Percentiles rank a stretch among this genome's conserved stretches.
Evolutionary conservation across 2,329 filamentous ascomycete species (phyloP).

Genomic region (Ceratocystis albifundus): DNA sequence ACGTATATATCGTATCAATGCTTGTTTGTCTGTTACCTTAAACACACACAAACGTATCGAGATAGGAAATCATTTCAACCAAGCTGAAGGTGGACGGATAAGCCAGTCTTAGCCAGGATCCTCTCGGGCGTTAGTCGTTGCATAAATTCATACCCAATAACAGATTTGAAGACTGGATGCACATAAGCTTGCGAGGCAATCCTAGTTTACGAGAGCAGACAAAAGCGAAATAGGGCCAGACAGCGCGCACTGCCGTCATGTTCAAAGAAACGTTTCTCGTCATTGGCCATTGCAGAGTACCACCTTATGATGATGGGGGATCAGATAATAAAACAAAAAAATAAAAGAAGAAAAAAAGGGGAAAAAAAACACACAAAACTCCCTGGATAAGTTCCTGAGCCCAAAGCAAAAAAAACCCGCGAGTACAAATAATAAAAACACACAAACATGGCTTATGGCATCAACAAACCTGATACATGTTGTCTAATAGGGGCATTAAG

Average conservation of each 20-base stretch:
- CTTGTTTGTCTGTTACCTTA: background rate
- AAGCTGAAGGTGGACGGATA: background rate
- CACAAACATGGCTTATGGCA: slow-evolving; percentile 13
- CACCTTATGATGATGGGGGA: slow-evolving; percentile 14
- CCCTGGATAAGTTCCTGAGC: background rate
- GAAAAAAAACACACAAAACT: background rate
- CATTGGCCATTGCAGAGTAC: slow-evolving; percentile 15
- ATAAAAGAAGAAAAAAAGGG: slow-evolving; percentile 8
- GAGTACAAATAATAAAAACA: slow-evolving; percentile 5
- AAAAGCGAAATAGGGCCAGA: background rate
- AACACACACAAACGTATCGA: background rate
- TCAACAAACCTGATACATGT: background rate
- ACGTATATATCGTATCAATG: background rate
- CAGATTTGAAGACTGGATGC: background rate
- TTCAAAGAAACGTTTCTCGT: background rate
- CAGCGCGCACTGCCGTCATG: background rate
- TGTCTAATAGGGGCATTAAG: slow-evolving; percentile 2
- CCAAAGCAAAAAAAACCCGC: background rate
- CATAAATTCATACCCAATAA: background rate
- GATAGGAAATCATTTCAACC: background rate
- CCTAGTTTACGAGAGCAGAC: background rate
- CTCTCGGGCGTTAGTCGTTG: background rate
- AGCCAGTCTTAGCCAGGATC: no score
- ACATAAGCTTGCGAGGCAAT: background rate
- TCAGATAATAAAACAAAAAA: background rate